Conservation (phyloP, 805 yeast genomes). For the Vanderwaltozyma verrucispora region DNA sequence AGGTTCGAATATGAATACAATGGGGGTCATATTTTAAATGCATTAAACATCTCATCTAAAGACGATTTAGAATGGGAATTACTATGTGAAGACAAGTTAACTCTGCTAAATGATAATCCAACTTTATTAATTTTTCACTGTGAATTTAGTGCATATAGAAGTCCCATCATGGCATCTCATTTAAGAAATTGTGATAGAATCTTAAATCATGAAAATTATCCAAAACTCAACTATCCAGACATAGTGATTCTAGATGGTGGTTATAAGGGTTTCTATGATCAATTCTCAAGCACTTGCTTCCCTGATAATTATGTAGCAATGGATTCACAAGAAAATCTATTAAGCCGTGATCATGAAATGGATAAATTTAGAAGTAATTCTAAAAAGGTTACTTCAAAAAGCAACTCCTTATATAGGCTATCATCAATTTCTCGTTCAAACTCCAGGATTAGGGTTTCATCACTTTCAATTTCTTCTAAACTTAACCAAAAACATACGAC, state of each 20-base stretch:
- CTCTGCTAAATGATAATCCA: slow-evolving; percentile 5
- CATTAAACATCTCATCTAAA: slow-evolving; percentile 66
- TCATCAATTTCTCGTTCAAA: slow-evolving; percentile 7
- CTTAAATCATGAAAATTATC: slow-evolving; percentile 64
- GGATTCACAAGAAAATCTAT: slow-evolving; percentile 37
- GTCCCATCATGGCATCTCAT: slow-evolving; percentile 88
- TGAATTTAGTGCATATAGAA: slow-evolving; percentile 85
- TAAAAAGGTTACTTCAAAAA: slow-evolving; percentile 27
- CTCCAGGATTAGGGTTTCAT: slow-evolving; percentile 8
- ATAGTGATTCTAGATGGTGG: slow-evolving; percentile 87
- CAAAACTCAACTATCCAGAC: slow-evolving; percentile 78
- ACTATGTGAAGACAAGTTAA: slow-evolving; percentile 15
- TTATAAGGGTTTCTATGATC: slow-evolving; percentile 64
- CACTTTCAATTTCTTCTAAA: slow-evolving; percentile 3
- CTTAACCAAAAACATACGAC: no score
- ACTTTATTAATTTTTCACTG: slow-evolving; percentile 78
- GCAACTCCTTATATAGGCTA: slow-evolving; percentile 25
- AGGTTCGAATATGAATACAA: slow-evolving; percentile 84
- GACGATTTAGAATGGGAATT: slow-evolving; percentile 55
- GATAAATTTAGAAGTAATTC: slow-evolving; percentile 40
- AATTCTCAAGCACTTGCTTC: slow-evolving; percentile 46
- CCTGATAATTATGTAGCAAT: slow-evolving; percentile 81
- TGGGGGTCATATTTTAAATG: slow-evolving; percentile 87
- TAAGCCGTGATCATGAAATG: slow-evolving; percentile 41
- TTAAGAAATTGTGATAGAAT: slow-evolving; percentile 75